Evolutionary conservation across 768 basidiomycete genomes (phyloP).

Genomic region (Infundibulicybe gibba): DNA sequence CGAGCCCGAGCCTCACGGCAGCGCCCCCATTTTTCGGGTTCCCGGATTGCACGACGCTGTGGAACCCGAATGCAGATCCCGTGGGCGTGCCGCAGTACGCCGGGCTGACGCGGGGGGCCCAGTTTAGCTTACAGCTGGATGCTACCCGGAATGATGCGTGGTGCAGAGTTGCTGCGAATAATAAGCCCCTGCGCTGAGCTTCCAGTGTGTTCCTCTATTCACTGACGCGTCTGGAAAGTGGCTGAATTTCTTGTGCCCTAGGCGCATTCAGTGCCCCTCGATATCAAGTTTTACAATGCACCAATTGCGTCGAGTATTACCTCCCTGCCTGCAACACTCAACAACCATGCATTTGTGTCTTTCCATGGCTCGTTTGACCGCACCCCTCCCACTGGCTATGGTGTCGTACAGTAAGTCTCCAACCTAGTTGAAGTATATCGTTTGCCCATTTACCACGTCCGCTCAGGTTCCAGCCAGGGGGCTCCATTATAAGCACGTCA

Average conservation of each 20-base stretch:
- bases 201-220: conserved; percentile 28
- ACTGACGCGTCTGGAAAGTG: not conserved
- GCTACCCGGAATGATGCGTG: conserved; percentile 25
- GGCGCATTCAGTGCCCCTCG: conserved; percentile 45
- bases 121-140: conserved; percentile 35
- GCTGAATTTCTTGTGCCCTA: conserved; percentile 8
- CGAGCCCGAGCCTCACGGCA: too few relatives aligned
- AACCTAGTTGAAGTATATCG: not conserved
- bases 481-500: conserved; percentile 1
- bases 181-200: conserved; percentile 33
- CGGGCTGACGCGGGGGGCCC: conserved; percentile 23
- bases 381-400: conserved; percentile 40
- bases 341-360: conserved; percentile 36
- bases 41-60: conserved; percentile 40
- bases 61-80: conserved; percentile 40
- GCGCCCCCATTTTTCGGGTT: conserved; percentile 29
- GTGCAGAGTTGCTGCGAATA: conserved; percentile 29
- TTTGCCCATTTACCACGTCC: not conserved
- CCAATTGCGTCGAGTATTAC: conserved; percentile 2
- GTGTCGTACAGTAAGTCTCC: conserved; percentile 32
- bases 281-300: conserved; percentile 37
- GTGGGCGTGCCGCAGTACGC: conserved; percentile 33
- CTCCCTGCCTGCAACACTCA: conserved; percentile 23
- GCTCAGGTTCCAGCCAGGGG: conserved; percentile 20
- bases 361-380: conserved; percentile 42